Percentiles rank a stretch among this genome's conserved stretches.
Conservation (phyloP, 352 stramenopile species). For the Phytophthora sansomeana region DNA sequence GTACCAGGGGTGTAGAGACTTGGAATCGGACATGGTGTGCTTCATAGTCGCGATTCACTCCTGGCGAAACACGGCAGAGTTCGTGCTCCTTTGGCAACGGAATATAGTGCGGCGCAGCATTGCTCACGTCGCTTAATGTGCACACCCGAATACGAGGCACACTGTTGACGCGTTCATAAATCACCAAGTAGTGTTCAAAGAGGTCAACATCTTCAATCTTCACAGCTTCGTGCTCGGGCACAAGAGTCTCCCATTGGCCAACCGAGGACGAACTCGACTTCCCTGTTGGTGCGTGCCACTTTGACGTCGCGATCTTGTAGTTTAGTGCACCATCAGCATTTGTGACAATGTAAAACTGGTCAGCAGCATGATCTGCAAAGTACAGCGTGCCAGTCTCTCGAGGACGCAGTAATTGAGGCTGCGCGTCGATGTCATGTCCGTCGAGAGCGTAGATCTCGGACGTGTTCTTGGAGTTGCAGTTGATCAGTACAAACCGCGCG, state of each 20-base stretch:
- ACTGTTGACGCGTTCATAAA: constrained; percentile 83
- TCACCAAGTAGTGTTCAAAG: constrained; percentile 78
- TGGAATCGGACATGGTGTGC: constrained; percentile 73
- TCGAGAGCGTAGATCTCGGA: constrained; percentile 84
- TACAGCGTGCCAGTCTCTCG: constrained; percentile 76
- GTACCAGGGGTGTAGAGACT: constrained; percentile 74
- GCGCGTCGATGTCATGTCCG: constrained; percentile 27
- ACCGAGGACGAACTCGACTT: neutral
- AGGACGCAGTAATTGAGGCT: constrained; percentile 54
- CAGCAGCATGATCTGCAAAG: constrained; percentile 82
- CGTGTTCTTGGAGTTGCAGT: constrained; percentile 88
- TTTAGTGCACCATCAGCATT: constrained; percentile 77
- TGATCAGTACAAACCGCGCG: constrained; percentile 80
- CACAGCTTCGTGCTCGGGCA: constrained; percentile 64
- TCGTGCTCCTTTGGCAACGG: constrained; percentile 64
- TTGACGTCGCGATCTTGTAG: constrained; percentile 75
- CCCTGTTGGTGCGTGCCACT: constrained; percentile 2
- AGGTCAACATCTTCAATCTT: constrained; percentile 92
- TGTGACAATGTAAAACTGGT: constrained; percentile 83
- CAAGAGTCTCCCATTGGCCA: constrained; percentile 51
- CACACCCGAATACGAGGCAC: constrained; percentile 79
- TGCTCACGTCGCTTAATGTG: constrained; percentile 16
- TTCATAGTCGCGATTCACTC: constrained; percentile 83
- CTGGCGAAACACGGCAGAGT: constrained; percentile 68
- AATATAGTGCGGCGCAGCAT: constrained; percentile 48